A percentile compares a stretch with the other conserved stretches of the same genome.
Evolutionary conservation across 2,329 filamentous ascomycete genomes (phyloP).

Genomic region (Trichoderma citrinoviride): DNA sequence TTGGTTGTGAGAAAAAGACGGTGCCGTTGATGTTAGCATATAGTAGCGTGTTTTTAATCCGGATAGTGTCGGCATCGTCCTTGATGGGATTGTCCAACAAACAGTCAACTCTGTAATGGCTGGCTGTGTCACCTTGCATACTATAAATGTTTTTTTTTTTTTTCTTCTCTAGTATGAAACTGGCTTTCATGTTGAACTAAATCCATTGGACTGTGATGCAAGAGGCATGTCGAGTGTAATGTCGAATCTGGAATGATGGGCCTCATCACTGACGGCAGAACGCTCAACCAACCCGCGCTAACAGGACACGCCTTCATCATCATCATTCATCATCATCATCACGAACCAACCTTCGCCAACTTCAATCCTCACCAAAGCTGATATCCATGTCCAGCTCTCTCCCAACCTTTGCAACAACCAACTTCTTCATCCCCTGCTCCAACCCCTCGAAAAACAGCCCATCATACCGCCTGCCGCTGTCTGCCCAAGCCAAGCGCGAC

Average conservation of each 20-base stretch:
- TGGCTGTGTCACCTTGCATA: neutral
- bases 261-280: no score
- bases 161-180: no score
- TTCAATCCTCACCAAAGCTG: neutral
- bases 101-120: neutral
- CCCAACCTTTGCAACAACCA: conserved; percentile 39
- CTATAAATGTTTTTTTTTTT: no score
- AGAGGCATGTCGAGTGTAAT: no score
- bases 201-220: no score
- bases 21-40: conserved; percentile 5
- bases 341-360: neutral
- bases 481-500: conserved; percentile 35
- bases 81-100: neutral
- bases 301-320: no score
- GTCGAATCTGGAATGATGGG: no score
- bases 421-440: conserved; percentile 39
- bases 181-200: no score
- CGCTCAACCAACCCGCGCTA: no score
- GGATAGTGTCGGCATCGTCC: conserved; percentile 16
- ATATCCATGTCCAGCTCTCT: conserved; percentile 23
- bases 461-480: conserved; percentile 40
- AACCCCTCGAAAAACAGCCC: conserved; percentile 36
- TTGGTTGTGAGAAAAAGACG: neutral
- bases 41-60: conserved; percentile 12
- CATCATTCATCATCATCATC: neutral